A percentile compares a stretch with the other conserved stretches of the same genome.
phyloP scores from a whole-genome alignment of 495 filamentous ascomycete species.

The Tetracladium setigerum region DNA sequence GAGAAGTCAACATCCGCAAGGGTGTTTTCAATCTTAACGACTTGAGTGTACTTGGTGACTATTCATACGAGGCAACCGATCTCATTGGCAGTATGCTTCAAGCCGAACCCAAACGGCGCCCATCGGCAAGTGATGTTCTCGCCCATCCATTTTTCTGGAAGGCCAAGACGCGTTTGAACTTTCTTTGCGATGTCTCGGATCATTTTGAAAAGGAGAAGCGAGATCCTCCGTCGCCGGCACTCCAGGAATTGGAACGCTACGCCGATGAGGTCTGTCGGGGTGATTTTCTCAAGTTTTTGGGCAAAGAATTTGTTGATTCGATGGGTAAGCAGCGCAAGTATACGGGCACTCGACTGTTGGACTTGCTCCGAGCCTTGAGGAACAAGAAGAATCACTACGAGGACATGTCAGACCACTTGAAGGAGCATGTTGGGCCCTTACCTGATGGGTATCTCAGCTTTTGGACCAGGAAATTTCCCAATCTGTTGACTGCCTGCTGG shows the following conservation, averaged over 20 bases:
- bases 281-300: constrained; percentile 73
- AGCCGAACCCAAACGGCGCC: constrained; percentile 59
- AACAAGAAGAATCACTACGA: constrained; percentile 96
- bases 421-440: constrained; percentile 69
- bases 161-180: constrained; percentile 75
- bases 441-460: constrained; percentile 82
- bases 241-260: constrained; percentile 55
- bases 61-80: constrained; percentile 78
- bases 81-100: constrained; percentile 79
- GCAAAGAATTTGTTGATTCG: constrained; percentile 73
- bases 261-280: constrained; percentile 46
- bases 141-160: constrained; percentile 96
- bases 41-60: constrained; percentile 67
- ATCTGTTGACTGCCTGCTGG: constrained; percentile 74
- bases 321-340: constrained; percentile 95
- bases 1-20: constrained; percentile 93
- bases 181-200: constrained; percentile 89
- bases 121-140: constrained; percentile 69
- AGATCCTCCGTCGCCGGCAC: constrained; percentile 62
- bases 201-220: constrained; percentile 88
- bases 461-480: constrained; percentile 77
- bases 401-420: constrained; percentile 74
- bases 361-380: constrained; percentile 81
- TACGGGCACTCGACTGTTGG: constrained; percentile 71
- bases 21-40: constrained; percentile 65